Conservation (phyloP, 2,329 filamentous ascomycete species). For the Venturia carpophila region DNA sequence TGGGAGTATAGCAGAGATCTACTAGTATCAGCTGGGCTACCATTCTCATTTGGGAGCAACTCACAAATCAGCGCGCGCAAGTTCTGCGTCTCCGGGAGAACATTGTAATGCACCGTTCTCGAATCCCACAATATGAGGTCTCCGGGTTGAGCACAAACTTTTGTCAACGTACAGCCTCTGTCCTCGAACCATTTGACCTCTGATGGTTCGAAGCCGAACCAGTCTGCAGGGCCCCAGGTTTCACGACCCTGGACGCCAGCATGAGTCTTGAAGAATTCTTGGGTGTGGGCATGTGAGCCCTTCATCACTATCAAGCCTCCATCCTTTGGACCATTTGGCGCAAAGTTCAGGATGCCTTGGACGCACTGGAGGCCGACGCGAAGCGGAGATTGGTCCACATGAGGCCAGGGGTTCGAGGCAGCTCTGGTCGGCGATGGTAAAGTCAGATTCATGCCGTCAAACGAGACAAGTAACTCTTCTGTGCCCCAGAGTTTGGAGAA, state of each 20-base stretch:
- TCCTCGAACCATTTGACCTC: constrained; percentile 26
- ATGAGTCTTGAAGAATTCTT: constrained; percentile 38
- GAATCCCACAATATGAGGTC: constrained; percentile 14
- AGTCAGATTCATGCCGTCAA: constrained; percentile 36
- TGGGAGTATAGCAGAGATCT: background rate
- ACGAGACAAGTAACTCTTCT: constrained; percentile 24
- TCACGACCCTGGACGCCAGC: constrained; percentile 26
- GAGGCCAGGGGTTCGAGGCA: constrained; percentile 33
- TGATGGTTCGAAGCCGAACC: constrained; percentile 37
- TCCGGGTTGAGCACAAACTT: constrained; percentile 15
- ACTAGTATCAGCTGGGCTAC: background rate
- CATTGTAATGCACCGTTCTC: constrained; percentile 11
- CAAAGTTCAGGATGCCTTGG: constrained; percentile 40
- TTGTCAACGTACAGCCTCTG: constrained; percentile 6
- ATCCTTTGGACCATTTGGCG: constrained; percentile 40
- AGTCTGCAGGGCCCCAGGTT: constrained; percentile 27
- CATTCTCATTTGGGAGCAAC: background rate
- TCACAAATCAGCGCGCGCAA: background rate
- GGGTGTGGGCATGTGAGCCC: constrained; percentile 35
- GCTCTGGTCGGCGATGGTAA: constrained; percentile 35
- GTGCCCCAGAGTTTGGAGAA: constrained; percentile 37
- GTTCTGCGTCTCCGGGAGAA: background rate
- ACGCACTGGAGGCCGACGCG: constrained; percentile 37
- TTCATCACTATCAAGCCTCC: constrained; percentile 41
- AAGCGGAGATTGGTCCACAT: constrained; percentile 37